These are phyloP conservation scores for Rhexocercosporidium sp. DNA, from an alignment of 2,329 filamentous ascomycete genomes.

Conservation along the genomic window DNA sequence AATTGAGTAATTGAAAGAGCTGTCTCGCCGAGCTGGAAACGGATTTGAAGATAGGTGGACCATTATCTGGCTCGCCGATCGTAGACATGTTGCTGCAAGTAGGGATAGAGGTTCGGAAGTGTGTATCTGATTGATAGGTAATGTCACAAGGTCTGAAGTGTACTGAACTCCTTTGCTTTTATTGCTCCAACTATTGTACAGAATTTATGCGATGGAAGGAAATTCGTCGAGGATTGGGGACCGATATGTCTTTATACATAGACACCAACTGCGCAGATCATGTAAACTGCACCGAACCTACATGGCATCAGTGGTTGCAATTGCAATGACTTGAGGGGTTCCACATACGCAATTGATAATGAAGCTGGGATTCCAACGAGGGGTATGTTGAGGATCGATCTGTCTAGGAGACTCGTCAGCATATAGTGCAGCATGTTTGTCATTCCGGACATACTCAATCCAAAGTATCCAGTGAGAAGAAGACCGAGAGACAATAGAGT, in stretches of 20 bases:
- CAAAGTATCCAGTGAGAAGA: slow-evolving; percentile 77
- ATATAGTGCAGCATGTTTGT: not conserved
- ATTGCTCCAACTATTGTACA: slow-evolving; percentile 42
- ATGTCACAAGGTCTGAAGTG: slow-evolving; percentile 29
- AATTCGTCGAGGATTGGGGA: slow-evolving; percentile 32
- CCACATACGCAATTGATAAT: slow-evolving; percentile 82
- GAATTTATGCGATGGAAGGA: slow-evolving; percentile 32
- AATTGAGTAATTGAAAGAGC: slow-evolving; percentile 67
- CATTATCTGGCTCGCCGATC: slow-evolving; percentile 31
- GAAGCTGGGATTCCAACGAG: slow-evolving; percentile 86
- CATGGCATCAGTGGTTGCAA: slow-evolving; percentile 26
- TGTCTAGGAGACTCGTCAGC: slow-evolving; percentile 61
- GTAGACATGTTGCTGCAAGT: slow-evolving; percentile 37
- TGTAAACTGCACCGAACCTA: slow-evolving; percentile 93
- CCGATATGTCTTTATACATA: slow-evolving; percentile 70
- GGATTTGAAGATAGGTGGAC: slow-evolving; percentile 69
- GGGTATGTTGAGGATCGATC: slow-evolving; percentile 77
- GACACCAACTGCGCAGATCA: slow-evolving; percentile 98
- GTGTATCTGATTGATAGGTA: slow-evolving; percentile 13
- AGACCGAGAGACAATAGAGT: slow-evolving; percentile 74
- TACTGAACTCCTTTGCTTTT: slow-evolving; percentile 37
- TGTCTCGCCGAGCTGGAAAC: slow-evolving; percentile 80
- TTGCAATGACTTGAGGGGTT: not conserved
- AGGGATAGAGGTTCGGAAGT: slow-evolving; percentile 6
- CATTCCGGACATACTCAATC: slow-evolving; percentile 69